Conservation (phyloP, 2,329 filamentous ascomycete species). For the Clonostachys chloroleuca region DNA sequence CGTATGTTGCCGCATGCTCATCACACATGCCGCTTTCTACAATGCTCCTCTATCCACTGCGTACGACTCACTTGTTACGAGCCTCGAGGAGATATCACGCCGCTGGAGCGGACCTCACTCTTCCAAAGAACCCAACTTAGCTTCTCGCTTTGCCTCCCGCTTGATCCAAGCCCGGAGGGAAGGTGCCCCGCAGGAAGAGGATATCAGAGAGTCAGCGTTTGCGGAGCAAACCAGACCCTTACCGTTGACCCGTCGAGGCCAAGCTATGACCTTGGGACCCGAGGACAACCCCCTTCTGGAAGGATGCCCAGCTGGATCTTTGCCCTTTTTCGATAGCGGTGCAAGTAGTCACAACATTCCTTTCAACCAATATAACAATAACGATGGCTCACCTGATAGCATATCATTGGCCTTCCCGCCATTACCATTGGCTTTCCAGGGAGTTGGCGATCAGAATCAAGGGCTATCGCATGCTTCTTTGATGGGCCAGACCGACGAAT, state of each 20-base stretch:
- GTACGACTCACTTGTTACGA: background rate
- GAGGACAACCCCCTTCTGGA: too few relatives aligned
- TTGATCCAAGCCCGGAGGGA: background rate
- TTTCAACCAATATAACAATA: background rate
- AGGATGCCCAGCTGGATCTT: too few relatives aligned
- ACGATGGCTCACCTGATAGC: slow-evolving; percentile 14
- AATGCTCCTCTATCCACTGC: background rate
- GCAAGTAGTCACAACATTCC: too few relatives aligned
- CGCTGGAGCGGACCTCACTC: background rate
- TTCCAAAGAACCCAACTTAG: background rate
- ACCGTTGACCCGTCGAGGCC: too few relatives aligned
- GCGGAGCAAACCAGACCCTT: too few relatives aligned
- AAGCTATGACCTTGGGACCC: too few relatives aligned
- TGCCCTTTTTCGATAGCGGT: too few relatives aligned
- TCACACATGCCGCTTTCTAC: background rate
- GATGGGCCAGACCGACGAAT: too few relatives aligned
- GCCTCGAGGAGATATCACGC: background rate
- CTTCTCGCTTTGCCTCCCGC: background rate
- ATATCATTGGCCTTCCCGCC: slow-evolving; percentile 25
- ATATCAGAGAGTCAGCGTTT: too few relatives aligned
- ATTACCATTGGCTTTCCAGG: slow-evolving; percentile 19
- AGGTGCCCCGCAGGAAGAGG: too few relatives aligned
- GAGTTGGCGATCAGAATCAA: slow-evolving; percentile 6
- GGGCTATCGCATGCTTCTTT: too few relatives aligned
- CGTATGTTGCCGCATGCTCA: slow-evolving; percentile 15